phyloP scores from a whole-genome alignment of 768 basidiomycete species.

The Tremella fuciformis region DNA sequence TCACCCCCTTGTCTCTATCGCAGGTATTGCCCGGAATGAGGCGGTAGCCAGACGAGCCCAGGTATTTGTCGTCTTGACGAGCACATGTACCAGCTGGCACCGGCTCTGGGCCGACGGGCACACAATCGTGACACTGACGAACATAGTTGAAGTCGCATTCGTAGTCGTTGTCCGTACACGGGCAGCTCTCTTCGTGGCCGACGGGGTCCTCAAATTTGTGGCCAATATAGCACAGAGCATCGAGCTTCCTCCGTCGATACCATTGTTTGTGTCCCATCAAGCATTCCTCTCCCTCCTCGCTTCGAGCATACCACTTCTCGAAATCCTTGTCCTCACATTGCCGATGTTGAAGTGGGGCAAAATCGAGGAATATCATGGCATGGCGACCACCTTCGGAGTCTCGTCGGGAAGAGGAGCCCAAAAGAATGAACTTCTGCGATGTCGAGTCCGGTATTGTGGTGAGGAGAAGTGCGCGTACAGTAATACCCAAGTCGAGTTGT shows the following conservation, averaged over 20 bases:
- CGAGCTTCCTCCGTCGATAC: constrained; percentile 77
- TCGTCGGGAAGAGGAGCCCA: constrained; percentile 69
- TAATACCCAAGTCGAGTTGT: constrained; percentile 66
- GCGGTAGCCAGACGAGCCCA: constrained; percentile 87
- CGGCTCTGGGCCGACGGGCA: constrained; percentile 81
- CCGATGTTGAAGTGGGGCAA: constrained; percentile 63
- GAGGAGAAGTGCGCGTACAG: constrained; percentile 69
- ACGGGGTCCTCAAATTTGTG: constrained; percentile 85
- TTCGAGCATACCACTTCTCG: constrained; percentile 82
- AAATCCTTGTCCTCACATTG: constrained; percentile 72
- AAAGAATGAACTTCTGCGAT: constrained; percentile 87
- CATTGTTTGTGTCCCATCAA: constrained; percentile 99
- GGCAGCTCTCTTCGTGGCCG: constrained; percentile 74
- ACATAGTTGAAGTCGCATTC: constrained; percentile 60
- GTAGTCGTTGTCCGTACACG: constrained; percentile 81
- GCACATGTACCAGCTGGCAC: constrained; percentile 67
- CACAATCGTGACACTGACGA: constrained; percentile 69
- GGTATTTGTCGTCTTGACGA: constrained; percentile 62
- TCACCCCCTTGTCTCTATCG: constrained; percentile 58
- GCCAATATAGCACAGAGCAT: constrained; percentile 84
- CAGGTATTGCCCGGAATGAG: constrained; percentile 92
- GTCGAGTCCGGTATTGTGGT: constrained; percentile 92
- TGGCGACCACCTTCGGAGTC: constrained; percentile 62
- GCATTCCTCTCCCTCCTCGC: constrained; percentile 65
- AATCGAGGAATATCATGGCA: constrained; percentile 78